A percentile compares a stretch with the other conserved stretches of the same genome.
Evolutionary conservation across 2,329 filamentous ascomycete genomes (phyloP).

Genomic region (Botryotinia convoluta): DNA sequence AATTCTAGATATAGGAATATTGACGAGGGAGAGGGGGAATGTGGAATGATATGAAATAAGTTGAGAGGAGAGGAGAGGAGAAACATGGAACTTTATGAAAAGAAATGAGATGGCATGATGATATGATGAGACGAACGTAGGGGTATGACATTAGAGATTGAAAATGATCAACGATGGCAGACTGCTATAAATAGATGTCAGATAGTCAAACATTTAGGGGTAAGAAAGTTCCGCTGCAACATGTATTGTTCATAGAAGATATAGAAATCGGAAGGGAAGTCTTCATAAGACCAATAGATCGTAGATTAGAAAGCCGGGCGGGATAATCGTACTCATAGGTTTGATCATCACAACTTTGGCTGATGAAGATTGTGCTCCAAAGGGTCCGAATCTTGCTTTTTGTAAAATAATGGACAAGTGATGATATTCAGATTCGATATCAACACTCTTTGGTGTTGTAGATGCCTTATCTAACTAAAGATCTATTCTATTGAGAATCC

Average conservation of each 20-base stretch:
- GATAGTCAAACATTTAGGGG: no score
- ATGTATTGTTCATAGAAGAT: no score
- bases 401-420: neutral
- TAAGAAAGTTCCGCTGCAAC: no score
- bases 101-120: neutral
- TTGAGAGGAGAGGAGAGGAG: no score
- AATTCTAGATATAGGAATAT: no score
- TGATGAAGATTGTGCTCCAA: neutral
- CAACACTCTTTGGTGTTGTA: neutral
- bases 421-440: neutral
- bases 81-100: no score
- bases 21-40: no score
- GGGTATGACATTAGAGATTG: no score
- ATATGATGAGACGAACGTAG: neutral
- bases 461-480: neutral
- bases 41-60: no score
- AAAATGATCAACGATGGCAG: rapidly evolving
- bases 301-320: rapidly evolving
- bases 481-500: neutral
- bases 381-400: neutral
- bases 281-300: no score
- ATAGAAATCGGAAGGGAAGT: no score
- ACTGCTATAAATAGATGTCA: neutral
- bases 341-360: neutral
- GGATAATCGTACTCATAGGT: rapidly evolving